A percentile compares a stretch with the other conserved stretches of the same genome.
phyloP scores from a whole-genome alignment of 352 stramenopile species.

The Phytopythium delawarense region DNA sequence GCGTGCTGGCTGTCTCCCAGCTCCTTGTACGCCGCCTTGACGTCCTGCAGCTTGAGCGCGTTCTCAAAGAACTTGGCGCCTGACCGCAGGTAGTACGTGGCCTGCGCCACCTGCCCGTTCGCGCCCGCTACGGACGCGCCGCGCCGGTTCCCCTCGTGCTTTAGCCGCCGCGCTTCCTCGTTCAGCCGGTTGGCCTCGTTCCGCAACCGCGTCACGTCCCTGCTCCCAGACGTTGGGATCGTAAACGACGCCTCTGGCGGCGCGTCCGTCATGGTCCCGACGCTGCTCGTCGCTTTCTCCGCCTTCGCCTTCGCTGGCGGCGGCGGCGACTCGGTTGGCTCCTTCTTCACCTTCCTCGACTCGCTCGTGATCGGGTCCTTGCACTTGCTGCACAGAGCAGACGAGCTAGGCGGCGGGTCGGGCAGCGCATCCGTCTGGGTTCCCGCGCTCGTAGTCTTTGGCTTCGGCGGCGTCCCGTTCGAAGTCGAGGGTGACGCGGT shows the following conservation, averaged over 20 bases:
- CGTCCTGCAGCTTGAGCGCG: slow-evolving; percentile 69
- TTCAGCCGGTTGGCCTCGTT: slow-evolving; percentile 48
- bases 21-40: slow-evolving; percentile 78
- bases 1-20: slow-evolving; percentile 61
- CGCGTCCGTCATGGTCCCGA: slow-evolving; percentile 2
- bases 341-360: slow-evolving; percentile 22
- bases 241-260: slow-evolving; percentile 30
- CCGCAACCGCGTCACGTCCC: slow-evolving; percentile 52
- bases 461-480: slow-evolving; percentile 2
- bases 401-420: slow-evolving; percentile 1
- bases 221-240: slow-evolving; percentile 31
- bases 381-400: slow-evolving; percentile 8
- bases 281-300: slow-evolving; percentile 9
- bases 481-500: not conserved
- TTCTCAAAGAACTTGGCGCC: slow-evolving; percentile 84
- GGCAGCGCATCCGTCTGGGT: slow-evolving; percentile 7
- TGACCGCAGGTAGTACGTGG: slow-evolving; percentile 69
- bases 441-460: not conserved
- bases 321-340: slow-evolving; percentile 16
- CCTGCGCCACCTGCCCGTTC: slow-evolving; percentile 52
- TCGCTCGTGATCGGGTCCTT: slow-evolving; percentile 9
- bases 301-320: slow-evolving; percentile 23
- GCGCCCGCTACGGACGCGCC: slow-evolving; percentile 37
- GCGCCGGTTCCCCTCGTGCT: slow-evolving; percentile 75
- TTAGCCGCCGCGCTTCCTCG: slow-evolving; percentile 65